Evolutionary conservation across 163 green algal genomes (phyloP).

Genomic region (Scenedesmus sp.): DNA sequence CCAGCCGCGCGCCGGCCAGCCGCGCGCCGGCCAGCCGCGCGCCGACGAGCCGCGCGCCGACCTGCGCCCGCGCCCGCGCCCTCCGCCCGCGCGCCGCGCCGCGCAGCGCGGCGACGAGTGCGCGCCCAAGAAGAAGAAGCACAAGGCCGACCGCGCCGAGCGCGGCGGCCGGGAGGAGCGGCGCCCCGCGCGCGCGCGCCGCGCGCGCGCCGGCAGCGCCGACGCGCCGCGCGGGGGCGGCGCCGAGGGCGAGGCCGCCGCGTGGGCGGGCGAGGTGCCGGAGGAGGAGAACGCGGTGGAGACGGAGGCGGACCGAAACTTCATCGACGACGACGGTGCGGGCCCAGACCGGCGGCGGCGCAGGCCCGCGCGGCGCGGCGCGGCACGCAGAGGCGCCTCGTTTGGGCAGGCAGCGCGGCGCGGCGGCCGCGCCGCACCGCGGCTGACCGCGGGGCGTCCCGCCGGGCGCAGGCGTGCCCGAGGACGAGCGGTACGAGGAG

Average conservation of each 20-base stretch:
- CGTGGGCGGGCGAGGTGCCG: conserved; percentile 26
- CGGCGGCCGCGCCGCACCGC: too few species aligned
- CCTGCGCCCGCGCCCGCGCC: not conserved
- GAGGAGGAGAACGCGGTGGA: conserved; percentile 45
- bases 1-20: too few species aligned
- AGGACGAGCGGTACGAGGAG: conserved; percentile 37
- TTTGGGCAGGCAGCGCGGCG: too few species aligned
- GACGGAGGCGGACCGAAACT: conserved; percentile 49
- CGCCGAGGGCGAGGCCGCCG: not conserved
- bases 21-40: too few species aligned
- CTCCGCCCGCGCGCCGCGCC: not conserved
- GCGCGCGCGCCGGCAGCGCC: not conserved
- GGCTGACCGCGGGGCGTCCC: too few species aligned
- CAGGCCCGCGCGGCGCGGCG: too few species aligned
- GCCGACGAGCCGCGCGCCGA: not conserved
- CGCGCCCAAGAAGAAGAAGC: conserved; percentile 52
- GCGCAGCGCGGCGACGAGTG: conserved; percentile 9
- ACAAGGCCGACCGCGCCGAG: conserved; percentile 32
- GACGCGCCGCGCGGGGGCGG: not conserved
- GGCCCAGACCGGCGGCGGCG: too few species aligned
- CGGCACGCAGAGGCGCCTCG: too few species aligned
- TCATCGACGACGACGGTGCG: conserved; percentile 64
- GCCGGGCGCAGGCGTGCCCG: conserved; percentile 36
- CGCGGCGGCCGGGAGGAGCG: conserved; percentile 14
- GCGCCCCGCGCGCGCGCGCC: conserved; percentile 13